These are phyloP conservation scores for Abortiporus biennis DNA, from an alignment of 1,284 basidiomycete genomes.

Conservation along the genomic window DNA sequence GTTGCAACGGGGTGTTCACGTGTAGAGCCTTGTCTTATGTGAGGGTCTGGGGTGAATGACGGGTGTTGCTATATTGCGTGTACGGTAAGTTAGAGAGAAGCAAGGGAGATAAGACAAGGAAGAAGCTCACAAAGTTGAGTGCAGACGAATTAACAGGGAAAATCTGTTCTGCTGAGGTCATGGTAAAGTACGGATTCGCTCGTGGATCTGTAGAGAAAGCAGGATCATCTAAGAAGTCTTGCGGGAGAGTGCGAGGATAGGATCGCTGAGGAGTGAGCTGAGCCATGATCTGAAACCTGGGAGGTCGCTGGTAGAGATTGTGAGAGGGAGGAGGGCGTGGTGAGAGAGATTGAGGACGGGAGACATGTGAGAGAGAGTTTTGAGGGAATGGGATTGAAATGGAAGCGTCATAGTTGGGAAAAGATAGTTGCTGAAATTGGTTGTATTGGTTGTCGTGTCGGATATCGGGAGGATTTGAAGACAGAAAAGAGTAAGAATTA, in stretches of 20 bases:
- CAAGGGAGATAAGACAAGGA: neutral
- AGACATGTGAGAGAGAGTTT: constrained; percentile 5
- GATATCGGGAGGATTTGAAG: too few species aligned
- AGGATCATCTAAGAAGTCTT: constrained; percentile 23
- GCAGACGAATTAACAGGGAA: constrained; percentile 15
- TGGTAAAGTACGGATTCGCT: constrained; percentile 27
- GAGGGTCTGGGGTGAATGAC: too few species aligned
- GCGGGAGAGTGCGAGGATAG: constrained; percentile 12
- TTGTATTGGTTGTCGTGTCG: too few species aligned
- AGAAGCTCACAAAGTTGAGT: constrained; percentile 6
- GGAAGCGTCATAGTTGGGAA: constrained; percentile 1
- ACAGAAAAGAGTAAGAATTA: too few species aligned
- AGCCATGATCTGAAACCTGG: too few species aligned
- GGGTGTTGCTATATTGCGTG: too few species aligned
- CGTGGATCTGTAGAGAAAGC: constrained; percentile 31
- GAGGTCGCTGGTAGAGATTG: constrained; percentile 7
- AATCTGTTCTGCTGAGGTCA: constrained; percentile 23
- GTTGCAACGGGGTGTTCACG: too few species aligned
- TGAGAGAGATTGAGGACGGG: constrained; percentile 3
- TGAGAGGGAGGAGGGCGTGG: constrained; percentile 2
- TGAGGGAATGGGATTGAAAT: constrained; percentile 7
- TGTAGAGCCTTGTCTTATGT: too few species aligned
- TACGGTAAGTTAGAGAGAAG: too few species aligned
- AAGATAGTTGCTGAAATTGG: too few species aligned
- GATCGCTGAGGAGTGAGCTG: constrained; percentile 12